A percentile compares a stretch with the other conserved stretches of the same genome.
Evolutionary conservation across 306 rosid species (phyloP).

Genomic region (barrel medic (Medicago truncatula)): DNA sequence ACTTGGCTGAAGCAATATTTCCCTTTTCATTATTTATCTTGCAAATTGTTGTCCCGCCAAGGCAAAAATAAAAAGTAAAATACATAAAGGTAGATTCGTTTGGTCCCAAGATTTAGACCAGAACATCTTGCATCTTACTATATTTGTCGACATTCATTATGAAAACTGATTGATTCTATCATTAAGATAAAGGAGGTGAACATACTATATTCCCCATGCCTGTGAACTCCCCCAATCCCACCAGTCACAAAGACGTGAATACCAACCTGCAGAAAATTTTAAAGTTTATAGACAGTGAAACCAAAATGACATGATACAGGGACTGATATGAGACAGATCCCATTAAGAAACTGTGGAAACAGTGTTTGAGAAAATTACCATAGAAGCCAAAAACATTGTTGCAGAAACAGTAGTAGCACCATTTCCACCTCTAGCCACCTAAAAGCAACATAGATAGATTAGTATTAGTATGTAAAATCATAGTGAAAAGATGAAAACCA

Average conservation of each 20-base stretch:
- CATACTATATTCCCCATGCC: constrained; percentile 85
- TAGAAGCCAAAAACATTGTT: constrained; percentile 83
- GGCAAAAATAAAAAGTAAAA: constrained; percentile 16
- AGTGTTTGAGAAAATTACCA: constrained; percentile 52
- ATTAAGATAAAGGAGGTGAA: constrained; percentile 37
- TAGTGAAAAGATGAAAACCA: constrained; percentile 26
- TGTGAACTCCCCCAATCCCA: constrained; percentile 95
- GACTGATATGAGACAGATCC: constrained; percentile 13
- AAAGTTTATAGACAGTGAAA: background rate
- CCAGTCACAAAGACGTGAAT: constrained; percentile 91
- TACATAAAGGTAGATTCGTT: constrained; percentile 34
- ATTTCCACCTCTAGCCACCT: constrained; percentile 84
- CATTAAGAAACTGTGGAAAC: constrained; percentile 19
- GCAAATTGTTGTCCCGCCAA: background rate
- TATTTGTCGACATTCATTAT: constrained; percentile 28
- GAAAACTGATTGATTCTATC: constrained; percentile 22
- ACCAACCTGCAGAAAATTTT: constrained; percentile 58
- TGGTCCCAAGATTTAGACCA: constrained; percentile 22
- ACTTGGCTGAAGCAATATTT: constrained; percentile 6
- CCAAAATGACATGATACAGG: constrained; percentile 23
- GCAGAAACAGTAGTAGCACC: constrained; percentile 97
- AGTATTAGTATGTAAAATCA: constrained; percentile 24
- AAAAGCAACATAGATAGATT: constrained; percentile 25
- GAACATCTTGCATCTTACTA: constrained; percentile 14
- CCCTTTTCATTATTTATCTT: constrained; percentile 27